These are phyloP conservation scores for Porodaedalea pini DNA, from an alignment of 1,284 basidiomycete species.

Conservation along the genomic window DNA sequence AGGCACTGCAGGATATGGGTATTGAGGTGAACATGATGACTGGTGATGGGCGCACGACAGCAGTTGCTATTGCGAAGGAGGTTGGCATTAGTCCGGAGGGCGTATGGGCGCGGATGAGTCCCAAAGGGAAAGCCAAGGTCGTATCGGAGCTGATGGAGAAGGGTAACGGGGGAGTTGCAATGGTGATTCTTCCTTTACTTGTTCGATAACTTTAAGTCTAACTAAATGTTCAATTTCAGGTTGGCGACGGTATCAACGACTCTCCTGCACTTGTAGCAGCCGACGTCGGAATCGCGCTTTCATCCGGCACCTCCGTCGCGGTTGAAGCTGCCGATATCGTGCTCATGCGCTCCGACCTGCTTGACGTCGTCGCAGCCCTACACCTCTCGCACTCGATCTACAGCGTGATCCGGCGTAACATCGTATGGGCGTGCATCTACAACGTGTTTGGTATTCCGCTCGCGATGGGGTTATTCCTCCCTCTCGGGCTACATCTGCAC, in stretches of 20 bases:
- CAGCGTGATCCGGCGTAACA: conserved; percentile 83
- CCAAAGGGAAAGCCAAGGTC: conserved; percentile 88
- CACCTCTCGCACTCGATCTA: conserved; percentile 90
- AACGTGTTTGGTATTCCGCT: conserved; percentile 95
- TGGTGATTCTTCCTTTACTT: no score
- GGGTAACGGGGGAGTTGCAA: conserved; percentile 80
- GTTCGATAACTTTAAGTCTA: no score
- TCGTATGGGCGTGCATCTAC: conserved; percentile 91
- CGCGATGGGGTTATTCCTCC: conserved; percentile 95
- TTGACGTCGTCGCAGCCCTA: conserved; percentile 95
- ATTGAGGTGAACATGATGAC: conserved; percentile 90
- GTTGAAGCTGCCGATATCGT: conserved; percentile 98
- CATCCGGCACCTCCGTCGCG: conserved; percentile 95
- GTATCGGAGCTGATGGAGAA: conserved; percentile 78
- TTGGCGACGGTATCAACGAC: conserved; percentile 99
- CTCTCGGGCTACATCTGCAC: conserved; percentile 88
- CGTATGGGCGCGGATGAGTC: conserved; percentile 87
- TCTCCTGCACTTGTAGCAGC: conserved; percentile 94
- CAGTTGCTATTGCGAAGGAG: conserved; percentile 79
- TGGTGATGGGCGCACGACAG: conserved; percentile 81
- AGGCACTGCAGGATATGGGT: conserved; percentile 79
- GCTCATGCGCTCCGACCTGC: conserved; percentile 91
- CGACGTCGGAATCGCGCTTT: conserved; percentile 93
- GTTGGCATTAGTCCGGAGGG: conserved; percentile 78
- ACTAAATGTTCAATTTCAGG: no score